Evolutionary conservation across 1,139 yeast species (phyloP).

Genomic region (Pichia terricola): DNA sequence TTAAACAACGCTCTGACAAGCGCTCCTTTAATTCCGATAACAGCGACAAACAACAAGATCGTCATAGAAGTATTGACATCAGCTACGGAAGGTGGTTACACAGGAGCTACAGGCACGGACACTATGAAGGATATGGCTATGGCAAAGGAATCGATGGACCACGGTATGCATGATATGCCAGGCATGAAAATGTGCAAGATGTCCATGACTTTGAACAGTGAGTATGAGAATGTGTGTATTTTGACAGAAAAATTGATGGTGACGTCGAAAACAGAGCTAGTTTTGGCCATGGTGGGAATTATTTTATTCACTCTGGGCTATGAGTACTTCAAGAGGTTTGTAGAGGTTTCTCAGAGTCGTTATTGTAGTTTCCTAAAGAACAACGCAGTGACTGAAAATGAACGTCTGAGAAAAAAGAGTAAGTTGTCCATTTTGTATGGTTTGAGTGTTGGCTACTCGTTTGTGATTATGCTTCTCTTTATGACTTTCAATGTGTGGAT

Average conservation of each 20-base stretch:
- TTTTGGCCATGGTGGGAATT: slow-evolving; percentile 18
- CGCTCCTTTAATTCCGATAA: no score
- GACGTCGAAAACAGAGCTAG: slow-evolving; percentile 16
- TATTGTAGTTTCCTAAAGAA: slow-evolving; percentile 11
- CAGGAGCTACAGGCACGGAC: no score
- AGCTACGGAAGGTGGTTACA: no score
- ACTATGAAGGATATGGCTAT: no score
- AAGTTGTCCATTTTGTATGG: slow-evolving; percentile 21
- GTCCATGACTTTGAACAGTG: slow-evolving; percentile 26
- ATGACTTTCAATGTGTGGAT: slow-evolving; percentile 28
- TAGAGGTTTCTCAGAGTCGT: slow-evolving; percentile 15
- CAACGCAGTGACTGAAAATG: slow-evolving; percentile 10
- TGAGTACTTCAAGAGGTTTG: slow-evolving; percentile 22
- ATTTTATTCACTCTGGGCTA: slow-evolving; percentile 19
- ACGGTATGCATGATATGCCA: slow-evolving; percentile 14
- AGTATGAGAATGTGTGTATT: slow-evolving; percentile 25
- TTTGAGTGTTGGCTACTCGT: slow-evolving; percentile 23
- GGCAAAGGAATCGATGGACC: no score
- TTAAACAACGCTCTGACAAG: no score
- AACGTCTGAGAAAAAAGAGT: slow-evolving; percentile 12
- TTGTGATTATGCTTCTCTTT: slow-evolving; percentile 26
- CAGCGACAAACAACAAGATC: no score
- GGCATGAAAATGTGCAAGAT: slow-evolving; percentile 23
- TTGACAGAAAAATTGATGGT: slow-evolving; percentile 23
- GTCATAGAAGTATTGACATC: no score